Evolutionary conservation across 2,329 filamentous ascomycete species (phyloP).

Genomic region (Calycina herbarum): DNA sequence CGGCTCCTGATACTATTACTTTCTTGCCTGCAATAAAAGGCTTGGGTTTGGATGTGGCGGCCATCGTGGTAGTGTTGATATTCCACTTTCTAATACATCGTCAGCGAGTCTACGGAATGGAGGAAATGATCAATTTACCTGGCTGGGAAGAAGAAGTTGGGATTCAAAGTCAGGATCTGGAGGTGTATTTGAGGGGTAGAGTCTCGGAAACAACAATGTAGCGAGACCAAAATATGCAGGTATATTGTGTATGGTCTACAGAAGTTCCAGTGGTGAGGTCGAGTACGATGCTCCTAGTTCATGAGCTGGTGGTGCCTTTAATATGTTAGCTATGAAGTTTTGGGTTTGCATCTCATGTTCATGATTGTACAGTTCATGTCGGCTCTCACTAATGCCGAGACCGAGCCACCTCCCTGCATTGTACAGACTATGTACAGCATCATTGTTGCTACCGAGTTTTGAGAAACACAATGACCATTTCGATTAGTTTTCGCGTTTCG

Average conservation of each 20-base stretch:
- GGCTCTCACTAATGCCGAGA: background rate
- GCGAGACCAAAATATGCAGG: background rate
- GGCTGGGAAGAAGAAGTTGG: background rate
- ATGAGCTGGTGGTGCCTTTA: background rate
- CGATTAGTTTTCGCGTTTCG: background rate
- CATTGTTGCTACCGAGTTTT: background rate
- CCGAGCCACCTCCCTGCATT: background rate
- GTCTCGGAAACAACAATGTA: background rate
- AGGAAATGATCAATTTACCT: background rate
- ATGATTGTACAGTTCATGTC: background rate
- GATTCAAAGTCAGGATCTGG: background rate
- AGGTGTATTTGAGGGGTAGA: background rate
- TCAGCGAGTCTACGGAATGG: background rate
- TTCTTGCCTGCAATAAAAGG: slow-evolving; percentile 42
- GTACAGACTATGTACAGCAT: background rate
- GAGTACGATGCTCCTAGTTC: background rate
- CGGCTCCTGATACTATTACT: slow-evolving; percentile 46
- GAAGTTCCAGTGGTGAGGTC: no score
- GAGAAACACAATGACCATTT: background rate
- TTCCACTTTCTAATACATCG: background rate
- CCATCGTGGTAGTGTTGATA: background rate
- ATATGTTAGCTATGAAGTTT: background rate
- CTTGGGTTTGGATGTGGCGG: background rate
- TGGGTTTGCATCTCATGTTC: background rate
- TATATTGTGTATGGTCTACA: background rate